These are phyloP conservation scores for Dichotomopilus funicola DNA, from an alignment of 2,329 filamentous ascomycete species.

Conservation along the genomic window DNA sequence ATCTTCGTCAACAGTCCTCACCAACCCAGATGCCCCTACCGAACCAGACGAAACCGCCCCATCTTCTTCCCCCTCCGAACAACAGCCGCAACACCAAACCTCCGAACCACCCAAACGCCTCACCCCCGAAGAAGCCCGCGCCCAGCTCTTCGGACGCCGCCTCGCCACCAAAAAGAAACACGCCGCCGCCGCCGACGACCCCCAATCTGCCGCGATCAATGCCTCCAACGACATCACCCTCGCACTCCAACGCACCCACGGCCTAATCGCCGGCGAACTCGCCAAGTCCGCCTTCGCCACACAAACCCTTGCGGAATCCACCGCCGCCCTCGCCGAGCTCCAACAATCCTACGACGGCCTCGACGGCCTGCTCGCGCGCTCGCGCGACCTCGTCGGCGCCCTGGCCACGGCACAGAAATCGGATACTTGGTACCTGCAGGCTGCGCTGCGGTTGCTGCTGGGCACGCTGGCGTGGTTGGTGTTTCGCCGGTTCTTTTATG, in stretches of 20 bases:
- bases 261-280: slow-evolving; percentile 78
- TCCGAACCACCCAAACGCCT: neutral
- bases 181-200: slow-evolving; percentile 25
- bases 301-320: slow-evolving; percentile 79
- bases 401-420: slow-evolving; percentile 85
- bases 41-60: neutral
- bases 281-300: slow-evolving; percentile 83
- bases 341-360: slow-evolving; percentile 75
- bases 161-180: slow-evolving; percentile 27
- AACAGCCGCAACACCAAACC: slow-evolving; percentile 24
- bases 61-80: slow-evolving; percentile 25
- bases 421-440: slow-evolving; percentile 96
- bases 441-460: slow-evolving; percentile 74
- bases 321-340: slow-evolving; percentile 71
- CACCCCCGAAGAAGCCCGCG: slow-evolving; percentile 13
- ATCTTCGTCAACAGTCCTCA: slow-evolving; percentile 10
- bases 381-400: slow-evolving; percentile 67
- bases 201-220: slow-evolving; percentile 64
- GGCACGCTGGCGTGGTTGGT: slow-evolving; percentile 77
- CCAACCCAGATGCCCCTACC: slow-evolving; percentile 4
- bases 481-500: slow-evolving; percentile 79
- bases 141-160: slow-evolving; percentile 20
- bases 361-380: slow-evolving; percentile 68
- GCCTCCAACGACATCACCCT: slow-evolving; percentile 79
- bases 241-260: slow-evolving; percentile 77